A percentile compares a stretch with the other conserved stretches of the same genome.
Evolutionary conservation across 2,329 filamentous ascomycete genomes (phyloP).

Genomic region (Neurospora crassa): DNA sequence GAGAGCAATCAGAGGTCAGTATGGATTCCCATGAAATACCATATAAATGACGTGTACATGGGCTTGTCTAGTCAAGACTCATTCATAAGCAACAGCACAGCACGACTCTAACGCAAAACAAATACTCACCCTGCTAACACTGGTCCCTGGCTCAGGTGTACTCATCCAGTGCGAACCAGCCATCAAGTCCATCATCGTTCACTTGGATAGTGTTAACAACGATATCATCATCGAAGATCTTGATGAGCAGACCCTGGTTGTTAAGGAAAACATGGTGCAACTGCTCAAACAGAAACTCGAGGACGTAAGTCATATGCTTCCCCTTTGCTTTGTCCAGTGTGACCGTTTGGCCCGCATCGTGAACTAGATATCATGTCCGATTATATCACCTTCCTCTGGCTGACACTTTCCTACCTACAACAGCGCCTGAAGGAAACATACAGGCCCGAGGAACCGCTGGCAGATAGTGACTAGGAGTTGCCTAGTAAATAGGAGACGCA

Average conservation of each 20-base stretch:
- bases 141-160: slow-evolving; percentile 40
- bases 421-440: slow-evolving; percentile 25
- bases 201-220: slow-evolving; percentile 61
- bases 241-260: slow-evolving; percentile 65
- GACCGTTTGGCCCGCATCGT: background rate
- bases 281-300: slow-evolving; percentile 60
- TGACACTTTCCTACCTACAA: slow-evolving; percentile 1
- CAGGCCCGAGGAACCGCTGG: slow-evolving; percentile 21
- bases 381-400: background rate
- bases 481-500: background rate
- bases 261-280: slow-evolving; percentile 64
- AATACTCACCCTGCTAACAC: background rate
- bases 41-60: background rate
- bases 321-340: background rate
- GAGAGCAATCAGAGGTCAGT: slow-evolving; percentile 16
- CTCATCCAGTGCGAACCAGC: slow-evolving; percentile 77
- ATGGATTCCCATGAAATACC: background rate
- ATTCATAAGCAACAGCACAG: background rate
- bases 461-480: slow-evolving; percentile 13
- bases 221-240: slow-evolving; percentile 73
- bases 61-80: no score
- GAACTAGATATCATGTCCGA: background rate
- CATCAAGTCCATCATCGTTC: slow-evolving; percentile 76
- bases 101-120: background rate
- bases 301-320: slow-evolving; percentile 37